Evolutionary conservation across 1,139 yeast species (phyloP), one percentile per base, ranked within the genome.

Genomic region (Ogataea hybrid): DNA sequence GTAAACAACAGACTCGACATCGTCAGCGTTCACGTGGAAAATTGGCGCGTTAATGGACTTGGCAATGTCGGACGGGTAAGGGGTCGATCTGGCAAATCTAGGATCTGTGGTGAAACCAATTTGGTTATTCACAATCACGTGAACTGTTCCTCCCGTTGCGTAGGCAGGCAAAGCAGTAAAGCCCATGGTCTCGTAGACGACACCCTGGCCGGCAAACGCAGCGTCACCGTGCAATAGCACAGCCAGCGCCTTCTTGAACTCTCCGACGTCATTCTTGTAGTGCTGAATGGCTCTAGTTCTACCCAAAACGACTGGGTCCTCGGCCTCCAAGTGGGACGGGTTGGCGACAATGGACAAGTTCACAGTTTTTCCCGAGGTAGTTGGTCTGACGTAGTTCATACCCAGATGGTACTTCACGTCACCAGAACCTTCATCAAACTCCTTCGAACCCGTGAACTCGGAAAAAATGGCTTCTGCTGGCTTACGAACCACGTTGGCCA

Each of bases 101-200:
- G 99, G 98, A 67, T 92, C 97, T 40, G 99, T 92, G 53, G 99
- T 92, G 79, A 92, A 92, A 69, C 99, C 99, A 66, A 92, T 92
- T 77, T 92, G 99, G 73, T 92, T 92, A 71, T 94, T 94, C 53
- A 92, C 89, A 61, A 92, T 90, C 54, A 92, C 79, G 69, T 92
- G 98, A 54, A 92, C 76, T 44, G 97, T 89, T 77, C 99, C 99
- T 73, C 99, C 99, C 41, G 97, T 90, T 44, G 96, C 81, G 71
- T 88, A 92, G 52, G 92, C 96, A 53, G 97, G 97, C 63, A 92
- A 77, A 59, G 81, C 80, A 56, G 87, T 81, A 71, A 92, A 85
- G 47, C 97, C 97, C 84, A 92, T 84, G 44, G 98, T 89, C 73
- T 92, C 99, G 68, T 92, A 92, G 50, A 92, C 97, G 48, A 92